phyloP scores from a whole-genome alignment of 495 filamentous ascomycete genomes.

The Immersiella caudata region DNA sequence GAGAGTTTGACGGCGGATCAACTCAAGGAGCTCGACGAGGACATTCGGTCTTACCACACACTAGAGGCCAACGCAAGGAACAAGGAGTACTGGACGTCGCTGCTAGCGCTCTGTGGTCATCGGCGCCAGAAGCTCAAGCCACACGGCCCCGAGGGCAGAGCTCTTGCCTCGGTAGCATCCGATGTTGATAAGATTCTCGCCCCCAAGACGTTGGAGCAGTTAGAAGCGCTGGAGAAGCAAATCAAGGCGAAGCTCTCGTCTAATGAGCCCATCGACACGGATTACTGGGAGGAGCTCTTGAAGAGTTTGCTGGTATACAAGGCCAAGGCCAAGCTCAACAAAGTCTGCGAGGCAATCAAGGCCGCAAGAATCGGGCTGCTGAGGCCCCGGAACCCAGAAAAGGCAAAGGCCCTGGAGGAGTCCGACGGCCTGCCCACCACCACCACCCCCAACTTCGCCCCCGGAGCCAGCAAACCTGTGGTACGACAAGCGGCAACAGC shows the following conservation, averaged over 20 bases:
- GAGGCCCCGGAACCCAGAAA: slow-evolving; percentile 67
- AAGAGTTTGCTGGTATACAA: slow-evolving; percentile 86
- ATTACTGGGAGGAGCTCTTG: slow-evolving; percentile 96
- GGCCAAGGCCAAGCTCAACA: slow-evolving; percentile 81
- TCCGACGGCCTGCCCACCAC: slow-evolving; percentile 33
- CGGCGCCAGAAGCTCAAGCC: slow-evolving; percentile 68
- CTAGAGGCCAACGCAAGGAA: slow-evolving; percentile 80
- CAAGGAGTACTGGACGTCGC: slow-evolving; percentile 87
- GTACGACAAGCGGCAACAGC: slow-evolving; percentile 30
- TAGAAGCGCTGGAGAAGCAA: slow-evolving; percentile 80
- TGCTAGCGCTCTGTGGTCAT: slow-evolving; percentile 83
- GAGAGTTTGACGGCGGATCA: slow-evolving; percentile 70
- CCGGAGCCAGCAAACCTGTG: slow-evolving; percentile 30
- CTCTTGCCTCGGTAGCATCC: slow-evolving; percentile 75
- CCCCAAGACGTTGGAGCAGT: slow-evolving; percentile 84
- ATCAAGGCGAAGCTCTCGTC: slow-evolving; percentile 81
- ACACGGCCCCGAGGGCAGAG: slow-evolving; percentile 64
- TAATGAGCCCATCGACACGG: slow-evolving; percentile 89
- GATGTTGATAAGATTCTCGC: slow-evolving; percentile 86
- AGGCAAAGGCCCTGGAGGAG: slow-evolving; percentile 59
- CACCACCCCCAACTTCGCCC: slow-evolving; percentile 14
- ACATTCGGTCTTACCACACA: slow-evolving; percentile 82
- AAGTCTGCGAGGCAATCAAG: slow-evolving; percentile 77
- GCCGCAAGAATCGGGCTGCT: slow-evolving; percentile 70
- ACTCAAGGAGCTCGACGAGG: slow-evolving; percentile 76